These are phyloP conservation scores for Chaetomium strumarium DNA, from an alignment of 2,329 filamentous ascomycete genomes.

Conservation along the genomic window DNA sequence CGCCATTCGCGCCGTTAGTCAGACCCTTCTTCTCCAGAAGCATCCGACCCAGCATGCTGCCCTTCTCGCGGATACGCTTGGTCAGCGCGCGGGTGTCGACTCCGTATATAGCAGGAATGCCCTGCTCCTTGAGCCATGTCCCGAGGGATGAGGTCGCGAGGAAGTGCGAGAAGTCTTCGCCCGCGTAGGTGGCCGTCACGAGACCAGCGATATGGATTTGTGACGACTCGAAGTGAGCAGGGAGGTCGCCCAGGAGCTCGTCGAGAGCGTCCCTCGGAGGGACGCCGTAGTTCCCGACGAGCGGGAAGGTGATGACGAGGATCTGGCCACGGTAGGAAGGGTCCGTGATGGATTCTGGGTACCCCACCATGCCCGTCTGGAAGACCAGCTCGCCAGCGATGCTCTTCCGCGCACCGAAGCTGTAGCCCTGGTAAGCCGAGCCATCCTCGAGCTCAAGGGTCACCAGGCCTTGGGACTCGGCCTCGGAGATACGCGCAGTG, in stretches of 20 bases:
- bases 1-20: constrained; percentile 38
- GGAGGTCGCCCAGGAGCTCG: constrained; percentile 75
- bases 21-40: constrained; percentile 59
- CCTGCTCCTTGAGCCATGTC: constrained; percentile 93
- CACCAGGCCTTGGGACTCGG: constrained; percentile 57
- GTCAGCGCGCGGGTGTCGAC: constrained; percentile 91
- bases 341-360: constrained; percentile 90
- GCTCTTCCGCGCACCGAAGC: constrained; percentile 93
- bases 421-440: constrained; percentile 85
- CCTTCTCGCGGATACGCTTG: constrained; percentile 87
- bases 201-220: constrained; percentile 93
- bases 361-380: constrained; percentile 99
- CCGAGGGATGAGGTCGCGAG: constrained; percentile 86
- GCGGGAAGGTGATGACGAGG: constrained; percentile 92
- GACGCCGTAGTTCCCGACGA: constrained; percentile 98
- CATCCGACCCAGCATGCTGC: constrained; percentile 93
- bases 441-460: constrained; percentile 92
- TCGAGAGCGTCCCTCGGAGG: constrained; percentile 81
- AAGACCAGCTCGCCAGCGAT: constrained; percentile 96
- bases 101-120: constrained; percentile 87
- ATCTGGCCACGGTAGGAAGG: constrained; percentile 91
- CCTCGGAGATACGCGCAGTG: constrained; percentile 51
- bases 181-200: constrained; percentile 84
- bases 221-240: constrained; percentile 86
- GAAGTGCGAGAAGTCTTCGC: constrained; percentile 93